Conservation (phyloP, 2,329 filamentous ascomycete genomes). For the Sclerotinia borealis region DNA sequence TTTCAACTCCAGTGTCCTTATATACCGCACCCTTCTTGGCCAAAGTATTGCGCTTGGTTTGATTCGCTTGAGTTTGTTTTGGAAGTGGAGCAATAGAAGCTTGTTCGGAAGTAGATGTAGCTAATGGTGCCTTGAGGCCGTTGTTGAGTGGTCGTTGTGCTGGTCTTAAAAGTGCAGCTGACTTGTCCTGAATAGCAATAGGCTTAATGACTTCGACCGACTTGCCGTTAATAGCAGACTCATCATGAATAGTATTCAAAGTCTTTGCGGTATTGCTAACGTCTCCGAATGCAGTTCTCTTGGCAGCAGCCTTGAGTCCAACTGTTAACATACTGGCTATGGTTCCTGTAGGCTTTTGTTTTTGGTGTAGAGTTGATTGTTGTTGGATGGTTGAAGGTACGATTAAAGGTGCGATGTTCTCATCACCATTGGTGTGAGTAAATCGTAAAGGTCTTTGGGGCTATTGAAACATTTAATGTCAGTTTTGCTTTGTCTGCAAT, state of each 20-base stretch:
- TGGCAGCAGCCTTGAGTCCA: constrained; percentile 58
- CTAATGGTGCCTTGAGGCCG: constrained; percentile 16
- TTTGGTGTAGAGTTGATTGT: constrained; percentile 57
- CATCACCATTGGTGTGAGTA: constrained; percentile 58
- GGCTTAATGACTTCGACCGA: constrained; percentile 30
- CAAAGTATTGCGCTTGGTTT: constrained; percentile 38
- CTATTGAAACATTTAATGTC: constrained; percentile 41
- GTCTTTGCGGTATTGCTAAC: constrained; percentile 61
- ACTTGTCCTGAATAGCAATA: constrained; percentile 33
- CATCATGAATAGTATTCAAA: constrained; percentile 45
- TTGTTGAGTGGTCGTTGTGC: constrained; percentile 50
- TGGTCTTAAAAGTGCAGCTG: constrained; percentile 47
- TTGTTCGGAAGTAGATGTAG: constrained; percentile 8
- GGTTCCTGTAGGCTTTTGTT: constrained; percentile 72
- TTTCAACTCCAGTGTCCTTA: constrained; percentile 41
- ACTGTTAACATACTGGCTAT: constrained; percentile 46
- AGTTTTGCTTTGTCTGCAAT: constrained; percentile 15
- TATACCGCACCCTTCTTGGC: constrained; percentile 49
- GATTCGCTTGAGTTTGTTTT: constrained; percentile 31
- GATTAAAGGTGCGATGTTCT: constrained; percentile 55
- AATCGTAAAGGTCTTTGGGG: constrained; percentile 60
- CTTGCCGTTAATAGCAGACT: constrained; percentile 46
- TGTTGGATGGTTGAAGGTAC: constrained; percentile 46
- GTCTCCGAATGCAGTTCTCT: constrained; percentile 76
- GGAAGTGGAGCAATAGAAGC: constrained; percentile 11